Conservation (phyloP, 2,329 filamentous ascomycete genomes). For the Beauveria australis region DNA sequence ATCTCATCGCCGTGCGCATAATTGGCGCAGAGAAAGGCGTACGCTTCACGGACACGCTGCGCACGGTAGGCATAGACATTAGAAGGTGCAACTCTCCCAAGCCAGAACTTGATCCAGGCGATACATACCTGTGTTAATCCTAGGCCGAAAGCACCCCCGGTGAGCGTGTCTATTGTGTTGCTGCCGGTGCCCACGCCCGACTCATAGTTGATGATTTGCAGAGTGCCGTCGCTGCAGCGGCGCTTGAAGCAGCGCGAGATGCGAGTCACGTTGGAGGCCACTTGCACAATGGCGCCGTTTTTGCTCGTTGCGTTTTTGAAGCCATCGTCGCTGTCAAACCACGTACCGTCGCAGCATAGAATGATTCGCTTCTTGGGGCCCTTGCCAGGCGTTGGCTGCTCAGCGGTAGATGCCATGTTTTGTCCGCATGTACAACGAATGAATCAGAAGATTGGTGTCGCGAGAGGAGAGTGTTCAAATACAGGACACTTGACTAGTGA, state of each 20-base stretch:
- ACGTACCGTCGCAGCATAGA: constrained; percentile 46
- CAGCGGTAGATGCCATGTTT: neutral
- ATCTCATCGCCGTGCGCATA: constrained; percentile 51
- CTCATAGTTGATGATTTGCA: constrained; percentile 54
- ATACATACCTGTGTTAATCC: constrained; percentile 43
- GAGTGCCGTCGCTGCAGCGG: constrained; percentile 39
- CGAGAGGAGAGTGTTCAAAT: neutral
- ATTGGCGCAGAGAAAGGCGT: constrained; percentile 54
- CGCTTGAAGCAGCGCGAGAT: constrained; percentile 50
- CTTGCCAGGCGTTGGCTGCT: neutral
- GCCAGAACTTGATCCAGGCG: neutral
- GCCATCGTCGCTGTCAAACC: constrained; percentile 45
- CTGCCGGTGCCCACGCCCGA: constrained; percentile 50
- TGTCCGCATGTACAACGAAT: neutral
- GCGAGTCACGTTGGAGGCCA: constrained; percentile 53
- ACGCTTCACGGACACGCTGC: constrained; percentile 51
- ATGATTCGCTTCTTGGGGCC: constrained; percentile 36
- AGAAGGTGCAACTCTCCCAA: neutral
- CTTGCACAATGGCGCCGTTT: constrained; percentile 34
- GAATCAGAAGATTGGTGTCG: neutral
- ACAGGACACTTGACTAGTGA: neutral
- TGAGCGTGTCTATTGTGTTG: constrained; percentile 39
- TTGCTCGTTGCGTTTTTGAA: constrained; percentile 32
- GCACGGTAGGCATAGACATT: neutral
- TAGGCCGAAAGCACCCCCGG: constrained; percentile 46